phyloP scores from a whole-genome alignment of 2,329 filamentous ascomycete genomes.

The Sclerotiophoma versabilis region DNA sequence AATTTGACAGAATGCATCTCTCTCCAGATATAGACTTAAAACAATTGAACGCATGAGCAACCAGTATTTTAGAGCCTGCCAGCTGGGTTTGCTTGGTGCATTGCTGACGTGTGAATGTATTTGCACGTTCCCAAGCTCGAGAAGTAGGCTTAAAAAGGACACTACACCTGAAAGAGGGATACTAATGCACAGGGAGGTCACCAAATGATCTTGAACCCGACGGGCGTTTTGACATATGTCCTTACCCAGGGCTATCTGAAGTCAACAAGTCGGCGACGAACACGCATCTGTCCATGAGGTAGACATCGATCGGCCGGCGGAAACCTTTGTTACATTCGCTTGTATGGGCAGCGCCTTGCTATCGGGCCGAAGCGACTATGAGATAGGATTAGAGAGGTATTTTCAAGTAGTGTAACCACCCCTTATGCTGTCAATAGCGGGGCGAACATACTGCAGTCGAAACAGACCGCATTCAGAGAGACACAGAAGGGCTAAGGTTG shows the following conservation, averaged over 20 bases:
- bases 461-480: neutral
- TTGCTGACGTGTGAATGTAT: neutral
- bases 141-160: constrained; percentile 2
- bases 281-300: neutral
- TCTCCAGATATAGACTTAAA: neutral
- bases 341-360: neutral
- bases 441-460: neutral
- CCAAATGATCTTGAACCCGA: neutral
- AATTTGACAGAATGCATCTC: neutral
- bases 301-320: neutral
- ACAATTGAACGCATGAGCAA: neutral
- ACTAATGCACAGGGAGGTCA: neutral
- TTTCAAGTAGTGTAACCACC: constrained; percentile 4
- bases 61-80: neutral
- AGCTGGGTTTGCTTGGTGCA: neutral
- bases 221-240: neutral
- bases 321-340: neutral
- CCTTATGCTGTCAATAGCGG: neutral
- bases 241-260: neutral
- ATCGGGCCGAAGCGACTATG: neutral
- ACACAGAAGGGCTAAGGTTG: neutral
- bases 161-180: neutral
- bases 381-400: neutral
- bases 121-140: neutral
- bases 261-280: neutral